phyloP scores from a whole-genome alignment of 1,284 basidiomycete species.

The Singerocomus inundabilis region DNA sequence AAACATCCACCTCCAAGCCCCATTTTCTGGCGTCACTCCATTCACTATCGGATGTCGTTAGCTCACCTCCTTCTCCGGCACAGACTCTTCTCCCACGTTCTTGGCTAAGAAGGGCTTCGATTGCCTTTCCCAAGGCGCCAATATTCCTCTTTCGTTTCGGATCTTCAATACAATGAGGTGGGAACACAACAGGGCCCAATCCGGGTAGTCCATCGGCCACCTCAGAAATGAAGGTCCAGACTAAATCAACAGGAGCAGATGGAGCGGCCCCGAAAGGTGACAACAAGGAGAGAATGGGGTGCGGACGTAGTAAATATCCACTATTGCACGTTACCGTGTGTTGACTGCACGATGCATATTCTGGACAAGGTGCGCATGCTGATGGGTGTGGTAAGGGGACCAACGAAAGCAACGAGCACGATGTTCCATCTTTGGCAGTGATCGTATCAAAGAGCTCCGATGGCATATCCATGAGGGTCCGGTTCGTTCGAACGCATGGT shows the following conservation, averaged over 20 bases:
- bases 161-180: slow-evolving; percentile 82
- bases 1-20: slow-evolving; percentile 60
- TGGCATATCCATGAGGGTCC: slow-evolving; percentile 40
- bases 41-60: slow-evolving; percentile 40
- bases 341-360: slow-evolving; percentile 73
- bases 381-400: slow-evolving; percentile 62
- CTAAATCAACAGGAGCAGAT: slow-evolving; percentile 40
- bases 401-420: slow-evolving; percentile 54
- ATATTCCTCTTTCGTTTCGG: slow-evolving; percentile 78
- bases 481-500: slow-evolving; percentile 59
- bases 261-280: slow-evolving; percentile 40
- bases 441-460: slow-evolving; percentile 30
- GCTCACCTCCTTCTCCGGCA: slow-evolving; percentile 39
- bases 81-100: slow-evolving; percentile 74
- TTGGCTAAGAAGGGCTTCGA: slow-evolving; percentile 68
- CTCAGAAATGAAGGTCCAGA: slow-evolving; percentile 47
- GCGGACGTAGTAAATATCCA: slow-evolving; percentile 71
- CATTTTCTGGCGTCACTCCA: slow-evolving; percentile 73
- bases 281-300: slow-evolving; percentile 50
- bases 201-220: slow-evolving; percentile 73
- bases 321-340: slow-evolving; percentile 67
- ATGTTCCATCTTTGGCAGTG: slow-evolving; percentile 36
- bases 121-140: slow-evolving; percentile 70
- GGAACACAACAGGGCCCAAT: slow-evolving; percentile 74
- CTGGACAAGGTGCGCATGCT: slow-evolving; percentile 83